phyloP scores from a whole-genome alignment of 169 alveolate species.

The Plasmodium berghei region DNA sequence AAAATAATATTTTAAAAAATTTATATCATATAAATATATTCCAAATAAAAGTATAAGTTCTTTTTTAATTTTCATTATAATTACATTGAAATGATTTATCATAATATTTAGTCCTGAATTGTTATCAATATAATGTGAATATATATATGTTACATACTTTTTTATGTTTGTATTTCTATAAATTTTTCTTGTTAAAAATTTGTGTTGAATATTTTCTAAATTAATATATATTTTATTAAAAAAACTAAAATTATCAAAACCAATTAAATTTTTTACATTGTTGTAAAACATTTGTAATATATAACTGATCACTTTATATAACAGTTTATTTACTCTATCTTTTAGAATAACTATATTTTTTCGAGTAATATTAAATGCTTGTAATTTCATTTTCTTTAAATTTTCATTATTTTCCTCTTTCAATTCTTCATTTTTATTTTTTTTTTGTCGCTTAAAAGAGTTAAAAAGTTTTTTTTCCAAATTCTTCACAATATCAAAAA shows the following conservation, averaged over 20 bases:
- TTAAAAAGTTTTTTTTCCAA: not conserved
- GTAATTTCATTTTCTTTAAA: constrained; percentile 5
- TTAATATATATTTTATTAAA: constrained; percentile 54
- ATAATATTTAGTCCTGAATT: not conserved
- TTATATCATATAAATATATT: constrained; percentile 52
- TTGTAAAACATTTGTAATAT: constrained; percentile 34
- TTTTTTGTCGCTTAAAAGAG: not conserved
- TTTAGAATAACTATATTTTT: constrained; percentile 24
- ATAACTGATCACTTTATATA: constrained; percentile 12
- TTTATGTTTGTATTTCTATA: constrained; percentile 3
- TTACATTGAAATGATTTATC: constrained; percentile 15
- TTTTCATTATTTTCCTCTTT: not conserved
- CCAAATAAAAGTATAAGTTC: constrained; percentile 41
- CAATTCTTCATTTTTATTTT: not conserved
- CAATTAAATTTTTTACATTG: constrained; percentile 54
- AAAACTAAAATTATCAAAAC: constrained; percentile 55
- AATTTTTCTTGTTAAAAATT: constrained; percentile 22
- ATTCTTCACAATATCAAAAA: not conserved
- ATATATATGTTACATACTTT: constrained; percentile 55
- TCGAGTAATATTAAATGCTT: not conserved
- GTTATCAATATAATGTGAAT: not conserved
- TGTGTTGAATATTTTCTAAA: constrained; percentile 10
- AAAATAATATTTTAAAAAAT: constrained; percentile 50
- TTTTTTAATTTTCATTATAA: constrained; percentile 34
- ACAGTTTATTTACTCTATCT: constrained; percentile 11